Evolutionary conservation across 2,329 filamentous ascomycete species (phyloP).

Genomic region (Penicillium verrucosum): DNA sequence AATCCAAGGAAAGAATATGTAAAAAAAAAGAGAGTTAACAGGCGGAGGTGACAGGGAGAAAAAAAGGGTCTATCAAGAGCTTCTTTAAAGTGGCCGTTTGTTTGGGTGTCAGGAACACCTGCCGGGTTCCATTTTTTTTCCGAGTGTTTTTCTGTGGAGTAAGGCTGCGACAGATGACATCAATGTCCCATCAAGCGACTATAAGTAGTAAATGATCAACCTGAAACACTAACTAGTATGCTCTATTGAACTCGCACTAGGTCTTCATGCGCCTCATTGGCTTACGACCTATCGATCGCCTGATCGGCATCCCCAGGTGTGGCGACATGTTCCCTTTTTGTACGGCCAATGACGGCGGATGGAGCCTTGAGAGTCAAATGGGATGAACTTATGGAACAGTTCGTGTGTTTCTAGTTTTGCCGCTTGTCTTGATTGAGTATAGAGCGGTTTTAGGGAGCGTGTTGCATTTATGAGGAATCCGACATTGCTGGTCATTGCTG

Average conservation of each 20-base stretch:
- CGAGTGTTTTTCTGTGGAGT: conserved; percentile 16
- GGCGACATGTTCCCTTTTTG: conserved; percentile 1
- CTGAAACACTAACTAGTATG: conserved; percentile 10
- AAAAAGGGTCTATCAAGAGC: conserved; percentile 1
- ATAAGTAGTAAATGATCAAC: conserved; percentile 2
- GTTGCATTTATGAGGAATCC: conserved; percentile 6
- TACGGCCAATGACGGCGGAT: not conserved
- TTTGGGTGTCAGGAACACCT: not conserved
- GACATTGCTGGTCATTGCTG: not conserved
- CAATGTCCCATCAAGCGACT: not conserved
- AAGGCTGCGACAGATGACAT: conserved; percentile 1
- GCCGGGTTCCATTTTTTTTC: conserved; percentile 7
- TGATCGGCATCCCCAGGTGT: conserved; percentile 8
- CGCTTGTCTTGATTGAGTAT: conserved; percentile 1
- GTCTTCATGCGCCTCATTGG: not conserved
- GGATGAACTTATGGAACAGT: not conserved
- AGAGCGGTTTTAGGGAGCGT: not conserved
- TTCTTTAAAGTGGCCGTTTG: conserved; percentile 4
- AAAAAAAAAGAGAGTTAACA: conserved; percentile 3
- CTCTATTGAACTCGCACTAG: conserved; percentile 6
- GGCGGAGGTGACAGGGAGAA: not conserved
- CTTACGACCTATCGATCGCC: conserved; percentile 1
- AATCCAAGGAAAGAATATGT: not conserved
- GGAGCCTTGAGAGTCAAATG: not conserved
- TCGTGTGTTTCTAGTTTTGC: conserved; percentile 1